Evolutionary conservation across 2,329 filamentous ascomycete genomes (phyloP).

Genomic region (Penicillium concentricum): DNA sequence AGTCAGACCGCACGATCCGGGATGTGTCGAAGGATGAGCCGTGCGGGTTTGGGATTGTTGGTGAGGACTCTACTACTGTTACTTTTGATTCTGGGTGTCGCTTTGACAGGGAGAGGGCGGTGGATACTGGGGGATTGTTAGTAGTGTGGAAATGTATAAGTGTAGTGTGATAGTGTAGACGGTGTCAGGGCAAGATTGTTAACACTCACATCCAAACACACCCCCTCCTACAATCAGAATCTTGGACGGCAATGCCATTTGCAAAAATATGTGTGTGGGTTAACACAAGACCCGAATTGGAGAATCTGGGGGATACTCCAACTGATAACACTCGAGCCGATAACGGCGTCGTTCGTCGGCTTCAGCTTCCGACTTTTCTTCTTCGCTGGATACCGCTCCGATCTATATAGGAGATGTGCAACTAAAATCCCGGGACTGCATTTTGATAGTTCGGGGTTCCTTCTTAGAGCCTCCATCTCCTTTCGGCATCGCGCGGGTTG

Average conservation of each 20-base stretch:
- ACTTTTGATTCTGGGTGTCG: constrained; percentile 54
- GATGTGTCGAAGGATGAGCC: constrained; percentile 61
- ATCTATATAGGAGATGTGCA: background rate
- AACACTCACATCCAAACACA: constrained; percentile 44
- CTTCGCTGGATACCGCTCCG: background rate
- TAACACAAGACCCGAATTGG: background rate
- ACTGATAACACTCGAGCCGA: constrained; percentile 5
- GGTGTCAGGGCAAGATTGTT: background rate
- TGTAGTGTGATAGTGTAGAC: background rate
- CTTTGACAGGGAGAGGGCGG: constrained; percentile 67
- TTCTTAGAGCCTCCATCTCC: background rate
- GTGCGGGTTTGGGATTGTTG: constrained; percentile 57
- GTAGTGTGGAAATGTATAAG: background rate
- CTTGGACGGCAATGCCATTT: constrained; percentile 35
- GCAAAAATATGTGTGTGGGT: background rate
- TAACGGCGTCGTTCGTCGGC: constrained; percentile 2
- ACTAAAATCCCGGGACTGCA: background rate
- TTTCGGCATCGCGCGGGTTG: background rate
- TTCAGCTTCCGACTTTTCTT: constrained; percentile 8
- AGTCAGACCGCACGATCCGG: constrained; percentile 70
- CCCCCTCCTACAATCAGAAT: constrained; percentile 46
- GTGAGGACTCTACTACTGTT: constrained; percentile 58
- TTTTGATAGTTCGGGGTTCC: background rate
- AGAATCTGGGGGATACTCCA: background rate
- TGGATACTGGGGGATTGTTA: constrained; percentile 49